phyloP scores from a whole-genome alignment of 176 grass and related monocot genomes.

The Musa beccarii region DNA sequence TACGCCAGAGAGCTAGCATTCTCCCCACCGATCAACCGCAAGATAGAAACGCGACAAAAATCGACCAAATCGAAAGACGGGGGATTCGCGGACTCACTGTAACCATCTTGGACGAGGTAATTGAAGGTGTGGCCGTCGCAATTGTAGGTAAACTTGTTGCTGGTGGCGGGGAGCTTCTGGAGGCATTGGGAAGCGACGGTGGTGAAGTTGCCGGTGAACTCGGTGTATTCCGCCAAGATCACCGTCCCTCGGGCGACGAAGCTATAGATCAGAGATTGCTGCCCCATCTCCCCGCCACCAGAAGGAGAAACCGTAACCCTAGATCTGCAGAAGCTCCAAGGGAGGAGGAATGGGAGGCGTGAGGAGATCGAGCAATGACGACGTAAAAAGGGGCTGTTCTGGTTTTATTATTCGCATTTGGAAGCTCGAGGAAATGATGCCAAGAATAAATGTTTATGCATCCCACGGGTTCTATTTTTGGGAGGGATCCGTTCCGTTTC shows the following conservation, averaged over 20 bases:
- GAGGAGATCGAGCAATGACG: neutral
- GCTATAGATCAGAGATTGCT: slow-evolving; percentile 8
- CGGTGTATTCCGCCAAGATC: slow-evolving; percentile 1
- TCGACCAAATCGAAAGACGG: no score
- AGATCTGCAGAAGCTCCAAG: neutral
- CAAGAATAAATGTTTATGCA: no score
- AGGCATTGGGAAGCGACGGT: slow-evolving; percentile 11
- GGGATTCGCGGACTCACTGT: neutral
- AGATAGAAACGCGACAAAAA: no score
- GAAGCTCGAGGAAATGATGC: no score
- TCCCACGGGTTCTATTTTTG: no score
- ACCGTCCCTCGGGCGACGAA: slow-evolving; percentile 9
- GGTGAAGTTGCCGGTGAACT: slow-evolving; percentile 9
- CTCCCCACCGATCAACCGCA: no score
- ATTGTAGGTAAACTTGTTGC: slow-evolving; percentile 10
- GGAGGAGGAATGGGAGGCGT: neutral
- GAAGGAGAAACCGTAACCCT: slow-evolving; percentile 3
- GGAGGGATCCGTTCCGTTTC: no score
- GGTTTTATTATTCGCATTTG: no score
- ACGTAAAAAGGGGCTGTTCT: neutral
- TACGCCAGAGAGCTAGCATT: no score
- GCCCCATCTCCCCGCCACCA: neutral
- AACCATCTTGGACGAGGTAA: slow-evolving; percentile 12
- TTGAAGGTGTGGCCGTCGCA: slow-evolving; percentile 16
- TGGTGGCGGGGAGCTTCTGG: slow-evolving; percentile 4